Evolutionary conservation across 768 basidiomycete species (phyloP), one percentile per base, ranked within the genome.

Genomic region (Auricularia sp.): DNA sequence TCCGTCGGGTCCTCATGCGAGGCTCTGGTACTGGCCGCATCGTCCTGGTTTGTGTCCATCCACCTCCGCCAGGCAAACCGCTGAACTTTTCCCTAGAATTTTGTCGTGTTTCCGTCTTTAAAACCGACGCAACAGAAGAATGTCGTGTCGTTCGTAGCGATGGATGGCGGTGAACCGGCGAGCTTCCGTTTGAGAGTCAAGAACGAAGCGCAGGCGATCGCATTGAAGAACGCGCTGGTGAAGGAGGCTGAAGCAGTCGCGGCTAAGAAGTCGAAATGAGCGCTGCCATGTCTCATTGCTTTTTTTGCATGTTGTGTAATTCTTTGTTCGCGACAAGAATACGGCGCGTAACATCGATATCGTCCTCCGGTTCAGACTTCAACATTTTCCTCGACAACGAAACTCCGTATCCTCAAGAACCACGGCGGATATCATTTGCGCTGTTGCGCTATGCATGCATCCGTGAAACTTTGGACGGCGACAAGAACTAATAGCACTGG

Each of bases 1-100:
- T 78, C 61, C 80, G 89, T 47, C 81, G 90, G 51, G 70, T 89
- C 64, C 78, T 93, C 42, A 75, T 91, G 70, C 81, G 90, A 63
- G 90, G 90, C 68, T 89, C 83, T 69, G 82, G 75, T 59, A 89
- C 88, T 29, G 90, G 90, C 18, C 90, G 88, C 72, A 84, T 93
- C 67, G 78, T 83, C 64, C 78, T 92, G 51, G 90, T 92, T 65
- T 61, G 88, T 82, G 14, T 36, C n/a, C 24, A 34, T 47, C 62
- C 42, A 33, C 58, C 68, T 44, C 68, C 33, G 10, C 54, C 3
- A 29, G 11, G n/a, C 10, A 13, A 56, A 56, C 10, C 10, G 16
- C 34, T 44, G 39, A 42, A 24, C 13, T 10, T 61, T 24, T 5
- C n/a, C 13, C 56, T 24, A 92, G 90, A 92, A 92, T 73, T 92